Conservation (phyloP, 1,139 yeast genomes). For the Petasospora rhodanensis region DNA sequence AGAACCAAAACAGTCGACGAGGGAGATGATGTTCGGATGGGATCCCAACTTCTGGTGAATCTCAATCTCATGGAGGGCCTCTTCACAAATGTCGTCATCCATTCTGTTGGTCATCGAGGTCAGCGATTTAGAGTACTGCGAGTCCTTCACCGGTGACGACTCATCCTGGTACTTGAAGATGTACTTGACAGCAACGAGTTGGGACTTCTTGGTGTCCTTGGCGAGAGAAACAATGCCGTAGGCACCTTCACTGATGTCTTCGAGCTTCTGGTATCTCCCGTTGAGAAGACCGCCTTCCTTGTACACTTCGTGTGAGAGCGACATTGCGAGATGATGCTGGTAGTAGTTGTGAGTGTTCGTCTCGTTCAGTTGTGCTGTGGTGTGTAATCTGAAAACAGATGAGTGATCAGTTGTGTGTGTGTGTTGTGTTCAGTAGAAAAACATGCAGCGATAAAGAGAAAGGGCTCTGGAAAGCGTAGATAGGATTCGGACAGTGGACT, state of each 20-base stretch:
- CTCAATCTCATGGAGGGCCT: constrained; percentile 74
- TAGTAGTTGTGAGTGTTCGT: too few relatives aligned
- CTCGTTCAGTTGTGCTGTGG: too few relatives aligned
- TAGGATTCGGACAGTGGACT: too few relatives aligned
- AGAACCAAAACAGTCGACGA: constrained; percentile 75
- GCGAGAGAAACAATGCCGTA: constrained; percentile 91
- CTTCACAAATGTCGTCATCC: constrained; percentile 42
- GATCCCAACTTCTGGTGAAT: constrained; percentile 66
- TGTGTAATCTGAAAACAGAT: too few relatives aligned
- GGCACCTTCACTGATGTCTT: constrained; percentile 87
- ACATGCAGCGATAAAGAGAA: too few relatives aligned
- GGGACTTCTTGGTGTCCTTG: constrained; percentile 52
- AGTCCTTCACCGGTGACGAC: constrained; percentile 22
- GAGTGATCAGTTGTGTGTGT: too few relatives aligned
- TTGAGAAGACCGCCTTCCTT: constrained; percentile 61
- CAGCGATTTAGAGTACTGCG: constrained; percentile 27
- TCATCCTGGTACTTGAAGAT: constrained; percentile 41
- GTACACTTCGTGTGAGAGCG: constrained; percentile 38
- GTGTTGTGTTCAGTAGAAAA: too few relatives aligned
- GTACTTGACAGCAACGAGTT: constrained; percentile 80
- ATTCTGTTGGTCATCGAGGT: constrained; percentile 26
- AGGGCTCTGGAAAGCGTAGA: too few relatives aligned
- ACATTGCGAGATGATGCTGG: too few relatives aligned
- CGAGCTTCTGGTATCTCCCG: constrained; percentile 62
- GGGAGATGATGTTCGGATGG: constrained; percentile 50